Evolutionary conservation across 352 stramenopile species (phyloP).

Genomic region (Thraustochytrium sp.): DNA sequence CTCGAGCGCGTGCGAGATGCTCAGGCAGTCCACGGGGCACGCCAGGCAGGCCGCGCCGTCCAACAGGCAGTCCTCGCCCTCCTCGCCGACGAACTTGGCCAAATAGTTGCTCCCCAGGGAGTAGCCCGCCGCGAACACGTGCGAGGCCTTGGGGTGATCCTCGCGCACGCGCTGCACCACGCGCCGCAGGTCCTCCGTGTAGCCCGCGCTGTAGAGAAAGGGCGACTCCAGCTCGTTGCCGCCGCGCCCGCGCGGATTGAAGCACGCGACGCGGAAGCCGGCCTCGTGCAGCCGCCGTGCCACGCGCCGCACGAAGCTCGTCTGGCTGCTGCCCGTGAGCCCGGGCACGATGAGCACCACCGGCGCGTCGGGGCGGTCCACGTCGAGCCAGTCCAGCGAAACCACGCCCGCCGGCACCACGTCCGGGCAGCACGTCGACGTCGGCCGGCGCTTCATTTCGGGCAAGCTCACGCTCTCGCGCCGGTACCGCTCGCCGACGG

Average conservation of each 20-base stretch:
- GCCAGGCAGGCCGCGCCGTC: constrained; percentile 7
- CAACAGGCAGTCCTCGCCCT: constrained; percentile 16
- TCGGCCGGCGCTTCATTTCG: not conserved
- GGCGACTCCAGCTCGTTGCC: constrained; percentile 14
- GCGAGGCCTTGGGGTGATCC: not conserved
- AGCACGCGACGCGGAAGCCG: constrained; percentile 42
- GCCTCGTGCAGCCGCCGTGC: constrained; percentile 6
- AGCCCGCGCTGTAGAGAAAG: constrained; percentile 42
- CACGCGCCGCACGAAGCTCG: not conserved
- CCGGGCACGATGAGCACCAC: constrained; percentile 27
- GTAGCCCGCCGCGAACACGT: constrained; percentile 23
- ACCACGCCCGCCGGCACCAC: constrained; percentile 9
- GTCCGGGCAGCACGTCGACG: constrained; percentile 35
- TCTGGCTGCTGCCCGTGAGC: constrained; percentile 31
- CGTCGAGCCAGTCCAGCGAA: constrained; percentile 40
- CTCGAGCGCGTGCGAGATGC: constrained; percentile 27
- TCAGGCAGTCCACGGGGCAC: constrained; percentile 41
- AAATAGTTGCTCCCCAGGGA: constrained; percentile 42
- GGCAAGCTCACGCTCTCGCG: not conserved
- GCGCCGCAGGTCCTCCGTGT: constrained; percentile 33
- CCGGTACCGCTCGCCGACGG: not conserved
- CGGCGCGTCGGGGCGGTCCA: not conserved
- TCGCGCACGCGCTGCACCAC: constrained; percentile 8
- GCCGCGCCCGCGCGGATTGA: constrained; percentile 38
- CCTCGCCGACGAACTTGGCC: constrained; percentile 43